Evolutionary conservation across 1,284 basidiomycete genomes (phyloP).

Genomic region (Ceratobasidium sp.): DNA sequence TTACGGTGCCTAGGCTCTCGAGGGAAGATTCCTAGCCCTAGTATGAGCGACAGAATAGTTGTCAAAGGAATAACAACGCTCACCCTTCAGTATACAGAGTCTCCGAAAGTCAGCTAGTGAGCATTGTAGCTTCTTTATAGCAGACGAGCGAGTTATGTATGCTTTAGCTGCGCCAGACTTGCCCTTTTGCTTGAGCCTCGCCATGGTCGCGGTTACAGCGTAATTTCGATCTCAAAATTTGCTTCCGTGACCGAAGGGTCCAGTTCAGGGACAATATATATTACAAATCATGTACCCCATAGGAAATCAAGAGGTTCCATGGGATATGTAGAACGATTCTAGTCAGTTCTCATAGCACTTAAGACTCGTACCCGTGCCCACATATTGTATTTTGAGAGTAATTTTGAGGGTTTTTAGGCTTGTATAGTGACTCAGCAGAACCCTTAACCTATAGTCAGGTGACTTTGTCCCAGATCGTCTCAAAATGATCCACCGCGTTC

Average conservation of each 20-base stretch:
- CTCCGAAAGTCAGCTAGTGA: slow-evolving; percentile 97
- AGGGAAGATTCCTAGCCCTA: slow-evolving; percentile 89
- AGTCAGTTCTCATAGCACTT: background rate
- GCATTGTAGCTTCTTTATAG: slow-evolving; percentile 94
- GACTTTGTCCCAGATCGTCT: background rate
- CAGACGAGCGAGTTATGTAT: slow-evolving; percentile 92
- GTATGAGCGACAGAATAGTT: slow-evolving; percentile 31
- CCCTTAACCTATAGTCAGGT: slow-evolving; percentile 16
- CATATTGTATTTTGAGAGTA: too few species aligned
- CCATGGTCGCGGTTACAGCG: slow-evolving; percentile 69
- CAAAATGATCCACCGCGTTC: slow-evolving; percentile 32
- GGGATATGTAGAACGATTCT: background rate
- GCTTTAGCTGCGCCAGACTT: slow-evolving; percentile 96
- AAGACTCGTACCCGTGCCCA: too few species aligned
- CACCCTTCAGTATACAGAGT: slow-evolving; percentile 97
- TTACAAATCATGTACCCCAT: too few species aligned
- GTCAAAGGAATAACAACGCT: slow-evolving; percentile 49
- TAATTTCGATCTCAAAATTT: slow-evolving; percentile 44
- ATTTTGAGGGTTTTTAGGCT: background rate
- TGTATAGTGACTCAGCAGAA: slow-evolving; percentile 7
- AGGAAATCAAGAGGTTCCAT: too few species aligned
- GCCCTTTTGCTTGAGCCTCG: slow-evolving; percentile 89
- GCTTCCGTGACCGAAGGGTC: slow-evolving; percentile 27
- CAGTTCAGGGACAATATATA: background rate
- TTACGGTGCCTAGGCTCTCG: slow-evolving; percentile 94